Evolutionary conservation across 1,139 yeast genomes (phyloP), one percentile per base, ranked within the genome.

Genomic region (Protomyces pachydermus): DNA sequence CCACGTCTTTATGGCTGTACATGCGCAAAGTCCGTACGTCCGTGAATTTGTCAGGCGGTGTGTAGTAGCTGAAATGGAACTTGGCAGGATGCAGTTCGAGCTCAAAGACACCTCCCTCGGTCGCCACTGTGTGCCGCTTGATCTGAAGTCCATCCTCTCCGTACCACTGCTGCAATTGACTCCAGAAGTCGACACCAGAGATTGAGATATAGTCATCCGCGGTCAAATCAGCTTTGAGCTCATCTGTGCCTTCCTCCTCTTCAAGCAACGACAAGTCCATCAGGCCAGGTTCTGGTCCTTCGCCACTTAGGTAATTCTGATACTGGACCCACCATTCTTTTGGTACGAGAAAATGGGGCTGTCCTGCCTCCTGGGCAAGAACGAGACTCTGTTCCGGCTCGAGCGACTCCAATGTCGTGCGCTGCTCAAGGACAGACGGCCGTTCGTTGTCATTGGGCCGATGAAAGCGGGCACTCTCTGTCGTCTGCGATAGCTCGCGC

Each of bases 21-120:
- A 58, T 58, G 5, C 56, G 54, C 42, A 58, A 16, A 25, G 45
- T 28, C 16, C 52, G 28, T 25, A 52, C 32, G 16, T 58, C 62
- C n/a, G 62, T 58, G 52, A 58, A 58, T 3, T 55, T 51, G 53
- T 55, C 54, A 8, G 62, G 62, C 18, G 62, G 62, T 12, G 62
- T 58, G 18, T 58, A 58, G 14, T 51, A 25, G 35, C 62, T 58
- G 42, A 58, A 58, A 56, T 58, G 54, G 42, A 52, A 58, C 9
- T 58, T 45, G 16, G 62, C 45, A 6, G 62, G 62, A 18, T 50
- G 28, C 35, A 39, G 34, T 35, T 58, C 62, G 23, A 58, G 34
- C 37, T 51, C 53, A 32, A 35, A 58, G 16, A 8, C 6, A 28
- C 53, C 56, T 14, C 42, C 56, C 18, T 38, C 28, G 39, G 35